phyloP scores from a whole-genome alignment of 495 filamentous ascomycete genomes.

The Jackrogersella multiformis region DNA sequence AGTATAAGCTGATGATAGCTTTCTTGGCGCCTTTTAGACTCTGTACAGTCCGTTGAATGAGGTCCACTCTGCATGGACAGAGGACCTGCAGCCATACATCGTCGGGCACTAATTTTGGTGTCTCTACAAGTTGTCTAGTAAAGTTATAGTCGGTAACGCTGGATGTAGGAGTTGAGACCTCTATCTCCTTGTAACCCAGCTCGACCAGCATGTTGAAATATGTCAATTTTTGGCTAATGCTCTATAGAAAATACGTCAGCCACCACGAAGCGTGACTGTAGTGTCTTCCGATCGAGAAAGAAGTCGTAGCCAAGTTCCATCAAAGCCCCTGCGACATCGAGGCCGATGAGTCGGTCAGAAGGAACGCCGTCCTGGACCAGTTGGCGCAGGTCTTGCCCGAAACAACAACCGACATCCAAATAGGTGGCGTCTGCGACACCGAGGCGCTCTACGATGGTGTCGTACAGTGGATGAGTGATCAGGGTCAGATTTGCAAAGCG shows the following conservation, averaged over 20 bases:
- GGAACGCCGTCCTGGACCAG: constrained; percentile 55
- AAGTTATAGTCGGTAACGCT: not conserved
- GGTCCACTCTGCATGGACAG: constrained; percentile 80
- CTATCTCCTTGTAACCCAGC: not conserved
- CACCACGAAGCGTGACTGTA: constrained; percentile 58
- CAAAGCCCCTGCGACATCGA: constrained; percentile 58
- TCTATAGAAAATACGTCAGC: constrained; percentile 67
- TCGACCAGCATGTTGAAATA: not conserved
- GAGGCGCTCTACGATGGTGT: constrained; percentile 23
- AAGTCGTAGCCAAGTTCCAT: constrained; percentile 64
- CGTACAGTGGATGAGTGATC: constrained; percentile 29
- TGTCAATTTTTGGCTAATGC: no score
- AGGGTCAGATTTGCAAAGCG: constrained; percentile 47
- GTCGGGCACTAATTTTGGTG: constrained; percentile 77
- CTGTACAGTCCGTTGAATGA: constrained; percentile 80
- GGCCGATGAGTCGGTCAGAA: constrained; percentile 51
- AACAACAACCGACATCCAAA: constrained; percentile 59
- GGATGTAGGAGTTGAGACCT: not conserved
- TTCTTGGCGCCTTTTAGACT: constrained; percentile 81
- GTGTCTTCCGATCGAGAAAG: constrained; percentile 57
- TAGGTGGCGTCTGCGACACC: constrained; percentile 29
- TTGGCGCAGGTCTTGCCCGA: constrained; percentile 59
- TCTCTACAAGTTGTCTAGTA: constrained; percentile 39
- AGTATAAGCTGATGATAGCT: constrained; percentile 83
- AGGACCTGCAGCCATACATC: constrained; percentile 89